Evolutionary conservation across 306 rosid species (phyloP).

Genomic region (Trifolium repens): DNA sequence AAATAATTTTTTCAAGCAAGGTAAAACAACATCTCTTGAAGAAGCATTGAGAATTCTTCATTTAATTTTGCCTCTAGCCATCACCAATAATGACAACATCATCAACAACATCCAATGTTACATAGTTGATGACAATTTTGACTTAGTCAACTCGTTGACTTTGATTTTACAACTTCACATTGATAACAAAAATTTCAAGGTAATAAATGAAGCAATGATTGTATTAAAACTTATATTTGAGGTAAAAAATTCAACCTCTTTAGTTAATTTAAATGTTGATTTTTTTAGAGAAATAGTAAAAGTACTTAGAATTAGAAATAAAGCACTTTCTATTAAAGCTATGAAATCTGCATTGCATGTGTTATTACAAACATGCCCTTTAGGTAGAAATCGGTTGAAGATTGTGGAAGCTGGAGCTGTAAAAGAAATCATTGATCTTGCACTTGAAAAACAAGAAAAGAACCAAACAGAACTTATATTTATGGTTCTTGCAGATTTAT

Average conservation of each 20-base stretch:
- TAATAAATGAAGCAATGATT: slow-evolving; percentile 53
- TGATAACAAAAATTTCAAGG: slow-evolving; percentile 33
- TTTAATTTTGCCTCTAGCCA: slow-evolving; percentile 43
- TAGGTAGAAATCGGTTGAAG: slow-evolving; percentile 60
- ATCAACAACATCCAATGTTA: not conserved
- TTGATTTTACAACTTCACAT: slow-evolving; percentile 53
- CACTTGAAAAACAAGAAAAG: slow-evolving; percentile 54
- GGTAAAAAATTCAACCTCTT: slow-evolving; percentile 37
- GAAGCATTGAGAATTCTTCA: slow-evolving; percentile 56
- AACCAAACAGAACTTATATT: slow-evolving; percentile 59
- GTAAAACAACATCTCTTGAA: slow-evolving; percentile 40
- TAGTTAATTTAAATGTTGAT: slow-evolving; percentile 48
- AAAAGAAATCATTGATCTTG: slow-evolving; percentile 56
- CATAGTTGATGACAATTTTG: slow-evolving; percentile 44
- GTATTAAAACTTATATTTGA: slow-evolving; percentile 50
- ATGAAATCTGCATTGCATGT: slow-evolving; percentile 56
- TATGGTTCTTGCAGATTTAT: slow-evolving; percentile 56
- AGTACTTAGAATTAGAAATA: slow-evolving; percentile 38
- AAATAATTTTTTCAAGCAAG: slow-evolving; percentile 43
- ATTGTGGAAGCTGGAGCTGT: slow-evolving; percentile 70
- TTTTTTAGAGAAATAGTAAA: slow-evolving; percentile 57
- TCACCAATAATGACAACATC: slow-evolving; percentile 33
- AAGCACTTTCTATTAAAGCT: slow-evolving; percentile 43
- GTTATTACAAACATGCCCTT: slow-evolving; percentile 50
- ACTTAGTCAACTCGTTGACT: slow-evolving; percentile 59